Percentiles rank a stretch among this genome's conserved stretches.
Conservation (phyloP, 257 asterid species). For the Fraxinus americana region DNA sequence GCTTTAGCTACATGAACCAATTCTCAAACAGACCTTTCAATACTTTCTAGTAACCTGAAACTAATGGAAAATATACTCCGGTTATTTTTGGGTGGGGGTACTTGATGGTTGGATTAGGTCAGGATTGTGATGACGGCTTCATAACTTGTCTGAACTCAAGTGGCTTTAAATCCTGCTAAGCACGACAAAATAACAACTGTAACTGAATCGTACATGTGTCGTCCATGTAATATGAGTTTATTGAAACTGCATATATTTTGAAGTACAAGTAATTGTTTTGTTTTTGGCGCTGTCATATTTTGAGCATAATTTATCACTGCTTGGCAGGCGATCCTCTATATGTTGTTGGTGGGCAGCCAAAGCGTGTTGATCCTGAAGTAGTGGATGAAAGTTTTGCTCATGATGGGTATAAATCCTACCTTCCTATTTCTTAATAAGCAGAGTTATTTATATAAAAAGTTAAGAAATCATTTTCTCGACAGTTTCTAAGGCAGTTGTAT, state of each 20-base stretch:
- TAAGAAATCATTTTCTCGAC: not conserved
- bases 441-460: not conserved
- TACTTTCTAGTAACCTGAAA: not conserved
- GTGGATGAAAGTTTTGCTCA: slow-evolving; percentile 62
- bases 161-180: not conserved
- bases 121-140: not conserved
- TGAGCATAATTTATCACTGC: slow-evolving; percentile 23
- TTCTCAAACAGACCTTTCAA: not conserved
- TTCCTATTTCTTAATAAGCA: slow-evolving; percentile 1
- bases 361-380: slow-evolving; percentile 44
- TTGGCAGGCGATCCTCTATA: slow-evolving; percentile 92
- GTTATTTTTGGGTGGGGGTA: not conserved
- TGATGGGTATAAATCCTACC: slow-evolving; percentile 67
- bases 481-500: not conserved
- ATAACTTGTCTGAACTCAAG: not conserved
- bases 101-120: not conserved
- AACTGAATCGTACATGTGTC: not conserved
- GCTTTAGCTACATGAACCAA: not conserved
- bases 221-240: not conserved
- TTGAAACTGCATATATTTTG: not conserved
- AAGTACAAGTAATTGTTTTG: slow-evolving; percentile 9
- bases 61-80: not conserved
- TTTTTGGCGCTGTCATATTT: slow-evolving; percentile 7
- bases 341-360: slow-evolving; percentile 72
- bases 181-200: not conserved